Evolutionary conservation across 176 grass and related monocot genomes (phyloP).

Genomic region (Alopecurus myosuroides): DNA sequence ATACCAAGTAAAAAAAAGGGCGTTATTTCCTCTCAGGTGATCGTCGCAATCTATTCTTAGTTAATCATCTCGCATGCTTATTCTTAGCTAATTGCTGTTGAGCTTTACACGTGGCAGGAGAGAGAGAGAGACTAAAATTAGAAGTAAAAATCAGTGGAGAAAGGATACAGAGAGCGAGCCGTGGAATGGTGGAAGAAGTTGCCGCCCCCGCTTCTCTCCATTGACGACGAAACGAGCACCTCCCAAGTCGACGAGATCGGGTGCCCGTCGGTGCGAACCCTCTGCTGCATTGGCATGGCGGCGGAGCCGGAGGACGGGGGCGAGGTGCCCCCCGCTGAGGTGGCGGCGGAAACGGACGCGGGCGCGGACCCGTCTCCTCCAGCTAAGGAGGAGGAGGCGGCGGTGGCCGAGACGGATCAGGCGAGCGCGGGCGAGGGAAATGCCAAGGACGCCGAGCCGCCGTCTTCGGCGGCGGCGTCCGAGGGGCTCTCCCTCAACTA

Average conservation of each 20-base stretch:
- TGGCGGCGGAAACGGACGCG: neutral
- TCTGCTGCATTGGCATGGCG: slow-evolving; percentile 14
- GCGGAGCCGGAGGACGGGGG: neutral
- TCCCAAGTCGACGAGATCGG: neutral
- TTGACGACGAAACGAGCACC: neutral
- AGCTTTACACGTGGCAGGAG: neutral
- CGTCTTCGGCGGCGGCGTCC: slow-evolving; percentile 20
- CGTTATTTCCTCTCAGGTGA: too few species aligned
- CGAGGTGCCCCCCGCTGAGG: neutral
- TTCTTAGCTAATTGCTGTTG: too few species aligned
- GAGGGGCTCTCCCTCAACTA: slow-evolving; percentile 90
- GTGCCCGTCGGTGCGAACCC: neutral
- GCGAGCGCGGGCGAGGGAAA: slow-evolving; percentile 18
- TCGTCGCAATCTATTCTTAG: too few species aligned
- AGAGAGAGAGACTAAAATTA: slow-evolving; percentile 25
- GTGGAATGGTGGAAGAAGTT: neutral
- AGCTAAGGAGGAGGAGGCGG: neutral
- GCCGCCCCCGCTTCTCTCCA: neutral
- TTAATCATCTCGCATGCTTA: too few species aligned
- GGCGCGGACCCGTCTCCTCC: neutral
- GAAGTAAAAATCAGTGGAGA: neutral
- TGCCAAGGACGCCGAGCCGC: slow-evolving; percentile 34
- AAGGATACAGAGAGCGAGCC: neutral
- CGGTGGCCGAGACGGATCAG: neutral
- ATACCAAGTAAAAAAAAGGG: too few species aligned